phyloP scores from a whole-genome alignment of 139 green algal species.

The Dunaliella sp. region DNA sequence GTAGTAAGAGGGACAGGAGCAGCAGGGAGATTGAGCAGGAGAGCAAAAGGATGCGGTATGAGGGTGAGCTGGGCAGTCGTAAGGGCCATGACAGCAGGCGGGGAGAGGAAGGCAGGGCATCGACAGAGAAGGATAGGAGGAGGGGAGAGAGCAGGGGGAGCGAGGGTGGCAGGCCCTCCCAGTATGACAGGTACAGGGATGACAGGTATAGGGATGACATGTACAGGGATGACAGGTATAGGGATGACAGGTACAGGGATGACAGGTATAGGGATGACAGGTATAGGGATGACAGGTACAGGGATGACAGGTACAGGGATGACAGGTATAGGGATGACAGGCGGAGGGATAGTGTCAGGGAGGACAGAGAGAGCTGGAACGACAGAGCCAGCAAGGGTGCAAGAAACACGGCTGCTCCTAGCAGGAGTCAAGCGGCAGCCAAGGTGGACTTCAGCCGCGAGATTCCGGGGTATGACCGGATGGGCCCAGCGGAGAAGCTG shows the following conservation, averaged over 20 bases:
- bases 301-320: neutral
- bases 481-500: constrained; percentile 14
- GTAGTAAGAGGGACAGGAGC: neutral
- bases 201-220: neutral
- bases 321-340: neutral
- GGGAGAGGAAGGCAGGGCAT: neutral
- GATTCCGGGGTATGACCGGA: constrained; percentile 10
- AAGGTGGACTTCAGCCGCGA: neutral
- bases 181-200: too few relatives aligned
- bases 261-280: neutral
- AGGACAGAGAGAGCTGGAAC: neutral
- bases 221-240: neutral
- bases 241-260: too few relatives aligned
- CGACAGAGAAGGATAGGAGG: neutral
- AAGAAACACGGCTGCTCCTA: neutral
- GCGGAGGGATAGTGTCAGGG: neutral
- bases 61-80: neutral
- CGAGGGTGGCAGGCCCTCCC: neutral
- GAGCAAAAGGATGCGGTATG: neutral
- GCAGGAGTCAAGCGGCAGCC: neutral
- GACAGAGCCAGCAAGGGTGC: neutral
- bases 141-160: neutral
- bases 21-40: neutral
- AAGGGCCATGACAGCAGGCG: neutral
- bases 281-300: neutral